These are phyloP conservation scores for Cladobotryum protrusum DNA, from an alignment of 2,329 filamentous ascomycete genomes.

Conservation along the genomic window DNA sequence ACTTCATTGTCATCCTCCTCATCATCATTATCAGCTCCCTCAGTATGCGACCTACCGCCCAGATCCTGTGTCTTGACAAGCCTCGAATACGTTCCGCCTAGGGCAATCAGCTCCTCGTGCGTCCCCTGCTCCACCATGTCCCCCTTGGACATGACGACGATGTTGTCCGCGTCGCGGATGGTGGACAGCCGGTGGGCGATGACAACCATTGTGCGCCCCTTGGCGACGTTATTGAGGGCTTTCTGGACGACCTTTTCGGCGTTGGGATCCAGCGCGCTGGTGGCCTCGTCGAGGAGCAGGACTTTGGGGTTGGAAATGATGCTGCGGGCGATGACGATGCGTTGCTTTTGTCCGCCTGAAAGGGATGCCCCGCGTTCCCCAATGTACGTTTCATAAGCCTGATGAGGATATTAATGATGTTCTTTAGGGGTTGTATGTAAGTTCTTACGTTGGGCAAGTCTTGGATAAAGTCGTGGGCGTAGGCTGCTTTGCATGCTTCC, in stretches of 20 bases:
- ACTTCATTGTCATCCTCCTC: slow-evolving; percentile 31
- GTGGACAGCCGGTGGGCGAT: slow-evolving; percentile 58
- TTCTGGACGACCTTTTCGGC: slow-evolving; percentile 48
- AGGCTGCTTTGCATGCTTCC: slow-evolving; percentile 44
- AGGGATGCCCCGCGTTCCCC: slow-evolving; percentile 60
- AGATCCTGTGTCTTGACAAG: slow-evolving; percentile 42
- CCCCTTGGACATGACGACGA: slow-evolving; percentile 57
- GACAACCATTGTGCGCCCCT: slow-evolving; percentile 57
- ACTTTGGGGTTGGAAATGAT: slow-evolving; percentile 59
- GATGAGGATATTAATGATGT: background rate
- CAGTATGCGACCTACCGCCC: slow-evolving; percentile 13
- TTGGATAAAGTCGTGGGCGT: slow-evolving; percentile 48
- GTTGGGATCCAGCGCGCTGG: slow-evolving; percentile 47
- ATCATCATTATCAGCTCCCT: slow-evolving; percentile 12
- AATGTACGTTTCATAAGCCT: slow-evolving; percentile 55
- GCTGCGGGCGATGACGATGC: slow-evolving; percentile 59
- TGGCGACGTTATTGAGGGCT: slow-evolving; percentile 48
- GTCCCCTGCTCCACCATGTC: slow-evolving; percentile 55
- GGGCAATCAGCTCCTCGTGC: slow-evolving; percentile 49
- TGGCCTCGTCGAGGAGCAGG: slow-evolving; percentile 64
- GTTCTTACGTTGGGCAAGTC: slow-evolving; percentile 34
- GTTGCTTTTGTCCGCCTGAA: slow-evolving; percentile 61
- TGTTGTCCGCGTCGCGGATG: slow-evolving; percentile 56
- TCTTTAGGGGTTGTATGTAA: no score
- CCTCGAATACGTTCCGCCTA: slow-evolving; percentile 42